Evolutionary conservation across 371 early-diverging fungal genomes (phyloP), one percentile per base, ranked within the genome.

Genomic region (Mucor sp.): DNA sequence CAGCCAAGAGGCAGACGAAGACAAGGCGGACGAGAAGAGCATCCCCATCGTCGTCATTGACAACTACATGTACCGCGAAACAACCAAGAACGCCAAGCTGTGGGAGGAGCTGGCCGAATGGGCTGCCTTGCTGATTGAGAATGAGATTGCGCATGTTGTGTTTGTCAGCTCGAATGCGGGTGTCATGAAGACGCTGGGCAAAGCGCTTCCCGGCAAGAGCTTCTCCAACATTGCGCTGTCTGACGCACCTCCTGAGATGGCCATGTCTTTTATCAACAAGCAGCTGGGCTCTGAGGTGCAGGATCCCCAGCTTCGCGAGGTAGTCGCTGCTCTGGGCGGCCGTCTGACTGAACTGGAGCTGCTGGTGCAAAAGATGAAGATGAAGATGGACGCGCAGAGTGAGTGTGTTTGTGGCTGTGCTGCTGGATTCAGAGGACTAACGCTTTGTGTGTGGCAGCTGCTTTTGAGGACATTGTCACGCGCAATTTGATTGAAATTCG

Each of bases 1-100:
- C 14, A 44, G 28, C 0, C 65, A 69, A 8, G 47, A 53, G 14
- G 73, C 64, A 17, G 44, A 69, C n/a, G 76, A 73, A 21, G 66
- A 60, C 2, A 55, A 69, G 17, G 27, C 33, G 39, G 66, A 66
- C 23, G 63, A 71, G 23, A 67, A 78, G 60, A 78, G 80, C 39
- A 86, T 91, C 50, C 98, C 98, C 12, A 92, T 98, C 27, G 84
- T 98, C 11, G 84, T 98, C 17, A 91, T 98, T 74, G 93, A 94
- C 48, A 92, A 91, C 32, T 95, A 89, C 72, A 85, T 95, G 89
- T 82, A 84, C 61, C 86, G 89, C 63, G 94, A 92, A 53, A 85
- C 87, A 6, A 76, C 82, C 23, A 78, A 84, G 58, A 76, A 84
- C 12, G 78, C 86, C 8, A 71, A 81, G 11, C 75, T 93, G 33